phyloP scores from a whole-genome alignment of 306 rosid genomes.

The Abrus pulchellus region DNA sequence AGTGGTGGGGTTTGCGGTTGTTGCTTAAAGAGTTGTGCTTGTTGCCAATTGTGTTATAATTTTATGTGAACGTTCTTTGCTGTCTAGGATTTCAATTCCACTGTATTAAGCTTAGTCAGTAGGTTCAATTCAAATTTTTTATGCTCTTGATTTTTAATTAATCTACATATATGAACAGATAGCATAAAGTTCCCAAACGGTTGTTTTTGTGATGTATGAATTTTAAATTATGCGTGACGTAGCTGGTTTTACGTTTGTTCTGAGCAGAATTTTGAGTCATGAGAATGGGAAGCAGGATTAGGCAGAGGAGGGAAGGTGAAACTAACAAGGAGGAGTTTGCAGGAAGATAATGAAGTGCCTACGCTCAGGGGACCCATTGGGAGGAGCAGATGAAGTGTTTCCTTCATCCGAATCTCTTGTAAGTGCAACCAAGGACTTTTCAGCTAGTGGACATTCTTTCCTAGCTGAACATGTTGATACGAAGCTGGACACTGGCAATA shows the following conservation, averaged over 20 bases:
- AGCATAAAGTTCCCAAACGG: background rate
- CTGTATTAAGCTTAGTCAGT: background rate
- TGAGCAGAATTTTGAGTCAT: constrained; percentile 59
- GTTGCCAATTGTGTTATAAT: background rate
- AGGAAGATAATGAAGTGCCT: constrained; percentile 70
- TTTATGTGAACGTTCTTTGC: background rate
- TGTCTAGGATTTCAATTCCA: constrained; percentile 39
- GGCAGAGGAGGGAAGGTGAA: constrained; percentile 53
- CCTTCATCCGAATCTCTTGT: constrained; percentile 62
- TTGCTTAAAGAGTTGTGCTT: constrained; percentile 20
- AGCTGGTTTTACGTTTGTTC: constrained; percentile 38
- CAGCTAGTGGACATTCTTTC: constrained; percentile 52
- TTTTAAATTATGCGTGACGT: constrained; percentile 27
- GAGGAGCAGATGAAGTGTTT: constrained; percentile 56
- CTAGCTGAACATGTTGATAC: constrained; percentile 49
- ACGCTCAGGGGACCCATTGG: constrained; percentile 64
- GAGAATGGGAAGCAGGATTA: constrained; percentile 59
- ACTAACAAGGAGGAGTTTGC: constrained; percentile 43
- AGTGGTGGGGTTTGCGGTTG: constrained; percentile 38
- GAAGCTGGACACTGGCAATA: constrained; percentile 69
- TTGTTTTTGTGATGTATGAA: constrained; percentile 11
- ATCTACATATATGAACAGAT: constrained; percentile 16
- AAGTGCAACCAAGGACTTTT: constrained; percentile 58
- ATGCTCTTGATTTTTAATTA: constrained; percentile 14
- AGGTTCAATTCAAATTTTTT: constrained; percentile 21